Conservation (phyloP, 768 basidiomycete genomes). For the Amanita molliuscula region DNA sequence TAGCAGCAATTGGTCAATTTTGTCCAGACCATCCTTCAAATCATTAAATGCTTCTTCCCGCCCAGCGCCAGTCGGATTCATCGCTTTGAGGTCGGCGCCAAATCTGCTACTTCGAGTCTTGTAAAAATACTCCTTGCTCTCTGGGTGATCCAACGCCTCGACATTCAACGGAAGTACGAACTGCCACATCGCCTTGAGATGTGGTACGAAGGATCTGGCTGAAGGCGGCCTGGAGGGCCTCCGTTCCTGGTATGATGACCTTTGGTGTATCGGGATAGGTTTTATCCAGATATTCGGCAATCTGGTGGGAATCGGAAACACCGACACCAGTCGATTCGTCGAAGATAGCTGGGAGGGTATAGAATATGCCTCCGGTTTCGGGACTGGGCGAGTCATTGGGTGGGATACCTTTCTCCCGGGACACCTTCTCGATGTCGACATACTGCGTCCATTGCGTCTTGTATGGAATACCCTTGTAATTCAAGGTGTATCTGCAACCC, state of each 20-base stretch:
- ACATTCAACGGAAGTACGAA: not conserved
- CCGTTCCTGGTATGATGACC: constrained; percentile 22
- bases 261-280: constrained; percentile 25
- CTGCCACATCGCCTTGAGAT: not conserved
- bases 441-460: constrained; percentile 33
- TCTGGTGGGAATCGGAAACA: constrained; percentile 26
- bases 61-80: constrained; percentile 14
- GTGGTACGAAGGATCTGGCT: constrained; percentile 9
- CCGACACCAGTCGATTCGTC: constrained; percentile 24
- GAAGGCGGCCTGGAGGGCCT: constrained; percentile 22
- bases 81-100: constrained; percentile 26
- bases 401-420: constrained; percentile 19
- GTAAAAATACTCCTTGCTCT: constrained; percentile 22
- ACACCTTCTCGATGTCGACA: constrained; percentile 24
- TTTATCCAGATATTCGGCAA: constrained; percentile 34
- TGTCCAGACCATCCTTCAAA: constrained; percentile 21
- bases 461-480: constrained; percentile 17
- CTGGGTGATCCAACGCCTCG: constrained; percentile 11
- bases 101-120: constrained; percentile 21
- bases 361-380: constrained; percentile 16
- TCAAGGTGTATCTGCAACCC: constrained; percentile 9
- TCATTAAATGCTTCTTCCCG: constrained; percentile 23
- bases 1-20: constrained; percentile 16
- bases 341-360: constrained; percentile 34
- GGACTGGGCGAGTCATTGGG: constrained; percentile 13